phyloP scores from a whole-genome alignment of 768 basidiomycete species.

The Serendipita sp. region DNA sequence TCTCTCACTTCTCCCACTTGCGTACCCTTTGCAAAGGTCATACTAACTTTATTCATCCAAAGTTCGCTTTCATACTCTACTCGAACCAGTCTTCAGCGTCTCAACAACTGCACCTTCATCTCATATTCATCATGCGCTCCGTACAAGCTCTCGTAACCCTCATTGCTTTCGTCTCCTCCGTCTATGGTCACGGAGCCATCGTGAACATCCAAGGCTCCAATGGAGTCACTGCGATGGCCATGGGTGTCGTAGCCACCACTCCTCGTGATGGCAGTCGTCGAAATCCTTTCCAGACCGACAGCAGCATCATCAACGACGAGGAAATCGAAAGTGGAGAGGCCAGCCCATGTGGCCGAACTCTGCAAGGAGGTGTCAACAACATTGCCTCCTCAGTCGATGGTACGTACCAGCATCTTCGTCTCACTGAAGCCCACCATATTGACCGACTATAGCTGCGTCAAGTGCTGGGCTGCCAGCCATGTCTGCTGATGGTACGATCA shows the following conservation, averaged over 20 bases:
- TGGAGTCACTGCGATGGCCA: slow-evolving; percentile 17
- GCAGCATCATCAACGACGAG: slow-evolving; percentile 16
- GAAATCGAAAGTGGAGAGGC: slow-evolving; percentile 5
- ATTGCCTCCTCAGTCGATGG: slow-evolving; percentile 13
- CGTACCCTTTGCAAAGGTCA: background rate
- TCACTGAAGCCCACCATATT: background rate
- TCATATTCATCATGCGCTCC: background rate
- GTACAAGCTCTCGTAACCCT: slow-evolving; percentile 9
- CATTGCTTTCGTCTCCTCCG: slow-evolving; percentile 13
- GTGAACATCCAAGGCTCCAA: slow-evolving; percentile 17
- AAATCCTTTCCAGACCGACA: slow-evolving; percentile 20
- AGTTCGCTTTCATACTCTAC: background rate
- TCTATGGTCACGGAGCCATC: slow-evolving; percentile 18
- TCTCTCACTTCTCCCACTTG: background rate
- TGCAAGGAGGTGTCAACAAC: slow-evolving; percentile 16
- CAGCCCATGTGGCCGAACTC: slow-evolving; percentile 19
- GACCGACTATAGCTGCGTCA: slow-evolving; percentile 9
- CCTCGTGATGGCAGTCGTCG: slow-evolving; percentile 18
- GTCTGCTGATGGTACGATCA: slow-evolving; percentile 16
- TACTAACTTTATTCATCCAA: background rate
- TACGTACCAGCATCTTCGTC: background rate
- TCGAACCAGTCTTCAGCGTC: background rate
- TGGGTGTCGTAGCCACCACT: slow-evolving; percentile 16
- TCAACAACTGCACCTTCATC: background rate
- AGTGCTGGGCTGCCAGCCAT: slow-evolving; percentile 17